Percentiles rank a stretch among this genome's conserved stretches.
Conservation (phyloP, 163 green algal species). For the Chlamydomonas reinhardtii region DNA sequence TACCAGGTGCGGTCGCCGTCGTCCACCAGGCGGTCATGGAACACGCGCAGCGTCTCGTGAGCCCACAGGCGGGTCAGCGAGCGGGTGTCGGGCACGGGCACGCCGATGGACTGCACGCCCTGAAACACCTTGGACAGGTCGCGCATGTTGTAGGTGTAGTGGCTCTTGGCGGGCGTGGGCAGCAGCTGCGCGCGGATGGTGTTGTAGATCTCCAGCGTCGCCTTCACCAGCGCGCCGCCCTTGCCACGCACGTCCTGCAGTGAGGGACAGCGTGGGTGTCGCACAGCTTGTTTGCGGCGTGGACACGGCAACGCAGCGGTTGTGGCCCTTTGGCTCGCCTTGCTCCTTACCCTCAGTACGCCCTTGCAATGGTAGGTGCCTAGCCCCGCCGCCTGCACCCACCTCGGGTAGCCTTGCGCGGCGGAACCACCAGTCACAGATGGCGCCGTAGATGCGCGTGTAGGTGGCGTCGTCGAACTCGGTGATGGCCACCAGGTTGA, state of each 20-base stretch:
- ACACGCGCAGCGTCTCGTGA: constrained; percentile 79
- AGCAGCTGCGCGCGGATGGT: constrained; percentile 77
- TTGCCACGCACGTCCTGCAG: constrained; percentile 52
- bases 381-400: background rate
- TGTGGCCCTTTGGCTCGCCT: no score
- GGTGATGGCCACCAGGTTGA: constrained; percentile 74
- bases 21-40: constrained; percentile 76
- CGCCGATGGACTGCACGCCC: constrained; percentile 62
- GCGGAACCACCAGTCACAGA: constrained; percentile 77
- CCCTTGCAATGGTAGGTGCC: no score
- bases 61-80: constrained; percentile 71
- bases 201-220: constrained; percentile 84
- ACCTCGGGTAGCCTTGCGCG: constrained; percentile 45
- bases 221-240: constrained; percentile 69
- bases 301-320: no score
- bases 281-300: no score
- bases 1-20: constrained; percentile 72
- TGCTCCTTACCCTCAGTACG: no score
- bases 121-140: constrained; percentile 85
- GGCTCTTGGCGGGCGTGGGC: constrained; percentile 79
- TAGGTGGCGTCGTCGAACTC: constrained; percentile 81
- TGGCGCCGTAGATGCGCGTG: constrained; percentile 70
- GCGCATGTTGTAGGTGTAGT: constrained; percentile 89
- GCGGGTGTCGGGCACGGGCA: constrained; percentile 55
- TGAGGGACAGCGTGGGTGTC: no score